Base-by-base conservation (phyloP, 768 basidiomycete species). In the Mycena sanguinolenta region DNA sequence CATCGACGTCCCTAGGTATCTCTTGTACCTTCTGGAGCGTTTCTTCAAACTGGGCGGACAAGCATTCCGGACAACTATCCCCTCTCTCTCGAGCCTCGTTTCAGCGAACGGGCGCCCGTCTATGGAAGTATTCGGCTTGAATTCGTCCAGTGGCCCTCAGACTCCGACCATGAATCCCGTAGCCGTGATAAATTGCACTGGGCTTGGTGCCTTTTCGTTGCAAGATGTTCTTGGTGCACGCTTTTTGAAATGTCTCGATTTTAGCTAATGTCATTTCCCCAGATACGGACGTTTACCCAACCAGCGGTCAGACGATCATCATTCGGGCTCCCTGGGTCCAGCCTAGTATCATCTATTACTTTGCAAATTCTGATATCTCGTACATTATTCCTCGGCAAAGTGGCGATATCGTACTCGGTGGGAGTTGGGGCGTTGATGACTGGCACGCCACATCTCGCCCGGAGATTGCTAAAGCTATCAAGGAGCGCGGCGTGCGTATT, bases 351-450 rank as follows among this genome's bases (percentile, higher is more conserved):
- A n/a, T 7, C 44, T 46, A n/a, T n/a, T 12, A n/a, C 8, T 46
- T 21, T 9, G n/a, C 19, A 9, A n/a, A 46, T n/a, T 21, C 21
- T 3, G 21, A 46, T n/a, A 23, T 46, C 21, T n/a, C 21, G 7
- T 73, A 73, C 21, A 44, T 69, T 9, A 69, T 69, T 39, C 72
- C 72, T 1, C 52, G 72, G 7, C 67, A 69, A 30, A 73, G 67
- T 27, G 72, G 67, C 19, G 72, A 69, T 44, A 67, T 69, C 8
- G 57, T 73, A 27, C 54, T 72, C n/a, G 71, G 71, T 21, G 71
- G 71, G 1, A 72, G 65, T 10, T 71, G 53, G 44, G 65, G 66
- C 39, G 32, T 55, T n/a, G 55, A 61, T 50, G 70, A 71, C 44
- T 67, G 66, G 65, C 62, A 72, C 36, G 57, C 66, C 8, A 50